These are phyloP conservation scores for Xylaria multiplex DNA, from an alignment of 2,329 filamentous ascomycete species.

Conservation along the genomic window DNA sequence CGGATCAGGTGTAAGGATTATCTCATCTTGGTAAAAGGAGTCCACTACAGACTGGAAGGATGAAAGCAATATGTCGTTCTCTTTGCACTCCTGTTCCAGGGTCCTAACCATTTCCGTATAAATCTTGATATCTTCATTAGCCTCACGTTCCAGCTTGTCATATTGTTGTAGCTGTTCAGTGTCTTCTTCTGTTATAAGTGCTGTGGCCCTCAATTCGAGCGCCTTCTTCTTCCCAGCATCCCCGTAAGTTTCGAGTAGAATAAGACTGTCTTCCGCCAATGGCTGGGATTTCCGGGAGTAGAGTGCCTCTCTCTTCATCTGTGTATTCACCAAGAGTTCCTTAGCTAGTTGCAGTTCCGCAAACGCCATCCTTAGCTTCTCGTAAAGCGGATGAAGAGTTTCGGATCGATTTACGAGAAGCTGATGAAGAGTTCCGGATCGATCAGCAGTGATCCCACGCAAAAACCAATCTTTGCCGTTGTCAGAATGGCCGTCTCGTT, in stretches of 20 bases:
- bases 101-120: conserved; percentile 49
- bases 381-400: conserved; percentile 60
- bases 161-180: conserved; percentile 58
- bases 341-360: conserved; percentile 59
- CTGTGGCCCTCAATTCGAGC: conserved; percentile 48
- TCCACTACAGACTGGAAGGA: conserved; percentile 55
- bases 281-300: conserved; percentile 40
- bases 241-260: conserved; percentile 41
- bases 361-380: conserved; percentile 55
- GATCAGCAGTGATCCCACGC: conserved; percentile 47
- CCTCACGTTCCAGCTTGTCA: conserved; percentile 50
- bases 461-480: conserved; percentile 40
- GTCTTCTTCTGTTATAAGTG: conserved; percentile 52
- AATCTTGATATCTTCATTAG: conserved; percentile 49
- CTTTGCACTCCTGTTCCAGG: conserved; percentile 55
- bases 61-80: conserved; percentile 56
- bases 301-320: conserved; percentile 50
- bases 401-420: conserved; percentile 48
- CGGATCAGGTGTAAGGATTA: conserved; percentile 52
- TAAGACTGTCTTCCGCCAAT: conserved; percentile 39
- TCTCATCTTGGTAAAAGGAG: conserved; percentile 53
- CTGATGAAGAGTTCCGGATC: conserved; percentile 57
- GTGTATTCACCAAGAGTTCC: conserved; percentile 59
- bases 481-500: conserved; percentile 35
- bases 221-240: conserved; percentile 51